Conservation (phyloP, 2,329 filamentous ascomycete species). For the Ramularia collo-cygni region DNA sequence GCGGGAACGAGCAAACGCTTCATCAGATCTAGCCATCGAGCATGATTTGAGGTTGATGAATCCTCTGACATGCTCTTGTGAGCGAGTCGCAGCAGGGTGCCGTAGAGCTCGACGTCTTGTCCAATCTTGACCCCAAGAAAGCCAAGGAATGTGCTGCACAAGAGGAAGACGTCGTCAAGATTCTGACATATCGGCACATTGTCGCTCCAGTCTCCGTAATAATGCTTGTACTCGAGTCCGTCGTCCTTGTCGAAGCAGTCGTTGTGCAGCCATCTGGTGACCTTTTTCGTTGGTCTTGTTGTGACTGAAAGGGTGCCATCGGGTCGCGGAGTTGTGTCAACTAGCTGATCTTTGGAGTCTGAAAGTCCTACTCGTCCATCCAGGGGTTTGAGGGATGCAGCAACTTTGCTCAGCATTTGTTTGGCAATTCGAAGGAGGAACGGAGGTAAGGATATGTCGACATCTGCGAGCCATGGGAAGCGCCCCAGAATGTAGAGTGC, state of each 20-base stretch:
- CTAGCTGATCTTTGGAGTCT: conserved; percentile 44
- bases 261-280: conserved; percentile 75
- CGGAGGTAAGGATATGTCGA: conserved; percentile 72
- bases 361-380: conserved; percentile 35
- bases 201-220: conserved; percentile 96
- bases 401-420: conserved; percentile 73
- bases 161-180: conserved; percentile 81
- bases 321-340: conserved; percentile 60
- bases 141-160: conserved; percentile 79
- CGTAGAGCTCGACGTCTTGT: conserved; percentile 67
- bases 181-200: conserved; percentile 86
- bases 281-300: conserved; percentile 56
- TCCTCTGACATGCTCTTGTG: conserved; percentile 66
- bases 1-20: conserved; percentile 80
- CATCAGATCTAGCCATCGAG: conserved; percentile 78
- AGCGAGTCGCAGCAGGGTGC: conserved; percentile 81
- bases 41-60: conserved; percentile 59
- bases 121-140: conserved; percentile 85
- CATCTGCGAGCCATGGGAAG: conserved; percentile 86
- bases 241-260: conserved; percentile 70
- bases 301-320: conserved; percentile 56
- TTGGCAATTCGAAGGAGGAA: conserved; percentile 80
- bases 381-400: conserved; percentile 46
- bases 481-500: conserved; percentile 85
- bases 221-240: conserved; percentile 75